Conservation (phyloP, 1,284 basidiomycete species). For the Pascua sp. region DNA sequence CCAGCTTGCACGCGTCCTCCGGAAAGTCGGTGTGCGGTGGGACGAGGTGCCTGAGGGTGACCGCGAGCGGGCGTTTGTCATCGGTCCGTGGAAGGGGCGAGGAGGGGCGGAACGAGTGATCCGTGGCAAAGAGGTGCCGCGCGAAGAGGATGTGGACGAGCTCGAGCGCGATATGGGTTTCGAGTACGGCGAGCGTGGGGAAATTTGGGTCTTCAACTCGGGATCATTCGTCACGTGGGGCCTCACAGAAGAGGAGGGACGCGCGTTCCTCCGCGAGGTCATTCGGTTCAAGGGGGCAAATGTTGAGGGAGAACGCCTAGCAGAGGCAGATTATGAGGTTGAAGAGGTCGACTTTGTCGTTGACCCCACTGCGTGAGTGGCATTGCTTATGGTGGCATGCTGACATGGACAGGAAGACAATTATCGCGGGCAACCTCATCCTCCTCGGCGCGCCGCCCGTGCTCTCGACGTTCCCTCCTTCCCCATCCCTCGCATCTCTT, state of each 20-base stretch:
- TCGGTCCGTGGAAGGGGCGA: constrained; percentile 47
- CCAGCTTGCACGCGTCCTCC: constrained; percentile 32
- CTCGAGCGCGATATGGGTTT: constrained; percentile 37
- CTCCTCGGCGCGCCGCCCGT: constrained; percentile 69
- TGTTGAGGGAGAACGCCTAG: constrained; percentile 61
- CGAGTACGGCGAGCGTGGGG: constrained; percentile 64
- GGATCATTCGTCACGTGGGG: constrained; percentile 88
- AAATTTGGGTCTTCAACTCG: constrained; percentile 79
- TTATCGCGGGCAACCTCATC: constrained; percentile 81
- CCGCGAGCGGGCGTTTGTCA: constrained; percentile 44
- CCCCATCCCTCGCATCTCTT: constrained; percentile 54
- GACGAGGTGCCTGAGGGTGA: constrained; percentile 48
- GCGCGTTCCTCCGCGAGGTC: constrained; percentile 63
- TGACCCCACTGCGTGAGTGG: constrained; percentile 73
- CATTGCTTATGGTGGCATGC: background rate
- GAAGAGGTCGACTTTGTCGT: constrained; percentile 87
- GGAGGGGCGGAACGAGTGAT: constrained; percentile 42
- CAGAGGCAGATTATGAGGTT: constrained; percentile 63
- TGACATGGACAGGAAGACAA: constrained; percentile 60
- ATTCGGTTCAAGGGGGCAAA: constrained; percentile 55
- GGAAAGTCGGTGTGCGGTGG: constrained; percentile 39
- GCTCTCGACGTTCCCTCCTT: constrained; percentile 44
- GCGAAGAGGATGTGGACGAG: constrained; percentile 51
- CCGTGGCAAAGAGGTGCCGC: constrained; percentile 33
- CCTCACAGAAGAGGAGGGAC: constrained; percentile 71